phyloP scores from a whole-genome alignment of 208 protist species.

The Leishmania arabica region DNA sequence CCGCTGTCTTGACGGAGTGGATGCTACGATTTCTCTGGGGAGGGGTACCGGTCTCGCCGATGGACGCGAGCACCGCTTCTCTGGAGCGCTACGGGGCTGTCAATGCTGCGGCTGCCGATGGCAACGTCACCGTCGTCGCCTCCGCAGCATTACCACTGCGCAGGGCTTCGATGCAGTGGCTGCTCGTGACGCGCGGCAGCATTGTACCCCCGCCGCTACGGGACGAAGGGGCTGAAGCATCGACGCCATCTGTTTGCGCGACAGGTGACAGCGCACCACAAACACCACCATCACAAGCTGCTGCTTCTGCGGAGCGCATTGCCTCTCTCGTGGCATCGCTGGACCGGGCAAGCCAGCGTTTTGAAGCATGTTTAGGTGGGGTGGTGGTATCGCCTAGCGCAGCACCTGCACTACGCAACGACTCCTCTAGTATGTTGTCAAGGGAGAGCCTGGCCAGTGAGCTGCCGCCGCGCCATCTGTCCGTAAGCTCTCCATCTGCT shows the following conservation, averaged over 20 bases:
- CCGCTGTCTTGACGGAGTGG: conserved; percentile 6
- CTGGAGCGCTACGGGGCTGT: conserved; percentile 3
- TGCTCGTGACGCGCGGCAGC: conserved; percentile 11
- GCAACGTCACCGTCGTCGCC: neutral
- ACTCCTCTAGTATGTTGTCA: neutral
- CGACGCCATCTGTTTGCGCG: no score
- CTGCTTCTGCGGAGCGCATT: conserved; percentile 12
- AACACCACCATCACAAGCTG: neutral
- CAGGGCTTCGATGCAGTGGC: conserved; percentile 11
- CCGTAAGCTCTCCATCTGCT: neutral
- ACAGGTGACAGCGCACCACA: neutral
- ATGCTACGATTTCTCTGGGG: conserved; percentile 17
- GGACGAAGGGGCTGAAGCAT: neutral
- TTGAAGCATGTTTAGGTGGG: neutral
- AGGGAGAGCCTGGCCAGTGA: neutral
- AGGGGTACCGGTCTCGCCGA: neutral
- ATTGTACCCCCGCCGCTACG: neutral
- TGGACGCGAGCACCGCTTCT: neutral
- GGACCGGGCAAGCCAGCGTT: neutral
- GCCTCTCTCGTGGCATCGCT: neutral
- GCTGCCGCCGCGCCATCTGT: neutral
- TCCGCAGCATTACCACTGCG: conserved; percentile 3
- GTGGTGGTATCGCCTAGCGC: neutral
- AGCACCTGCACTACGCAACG: neutral
- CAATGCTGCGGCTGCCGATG: neutral